Evolutionary conservation across 805 yeast species (phyloP), one percentile per base, ranked within the genome.

Genomic region (Saccharomyces cerevisiae): DNA sequence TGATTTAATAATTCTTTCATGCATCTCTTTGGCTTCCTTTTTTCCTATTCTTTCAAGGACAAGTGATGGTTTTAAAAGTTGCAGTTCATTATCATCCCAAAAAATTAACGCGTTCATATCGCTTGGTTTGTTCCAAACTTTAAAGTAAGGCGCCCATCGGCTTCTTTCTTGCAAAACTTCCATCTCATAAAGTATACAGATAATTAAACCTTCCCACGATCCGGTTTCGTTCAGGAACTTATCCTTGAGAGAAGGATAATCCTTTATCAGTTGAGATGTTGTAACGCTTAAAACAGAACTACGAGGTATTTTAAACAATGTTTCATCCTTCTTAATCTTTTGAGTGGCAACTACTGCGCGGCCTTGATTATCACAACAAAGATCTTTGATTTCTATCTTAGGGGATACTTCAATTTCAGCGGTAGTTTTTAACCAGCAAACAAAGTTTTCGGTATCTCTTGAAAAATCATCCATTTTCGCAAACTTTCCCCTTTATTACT

Each of bases 151-250:
- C 51, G 65, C 68, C 96, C 97, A 92, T 31, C 70, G 72, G 46
- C 88, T 80, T 3, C 70, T 55, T 0, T 69, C 70, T 3, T 76
- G 75, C 32, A 77, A 61, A 50, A 74, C 73, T 46, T 74, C 71
- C 51, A 77, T 65, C 61, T 87, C 95, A 61, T 82, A 84, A 50
- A 84, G 71, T 58, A 92, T 73, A 17, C 84, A 76, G 43, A 89
- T 65, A 47, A 91, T 84, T 55, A 94, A 72, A 0, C 85, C 81
- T 53, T 87, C 86, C 98, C 98, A 92, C 48, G 83, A 85, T 50
- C 77, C 78, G 50, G 65, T 49, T 1, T 67, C 63, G 2, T 72
- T 69, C 49, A 84, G 63, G 1, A 73, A 60, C 47, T 63, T 65
- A 1, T 67, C 73, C 32, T 62, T 61, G 9, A 69, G 22, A 26